Base-by-base conservation (phyloP, 352 stramenopile species). In the Blastocystis sp. region DNA sequence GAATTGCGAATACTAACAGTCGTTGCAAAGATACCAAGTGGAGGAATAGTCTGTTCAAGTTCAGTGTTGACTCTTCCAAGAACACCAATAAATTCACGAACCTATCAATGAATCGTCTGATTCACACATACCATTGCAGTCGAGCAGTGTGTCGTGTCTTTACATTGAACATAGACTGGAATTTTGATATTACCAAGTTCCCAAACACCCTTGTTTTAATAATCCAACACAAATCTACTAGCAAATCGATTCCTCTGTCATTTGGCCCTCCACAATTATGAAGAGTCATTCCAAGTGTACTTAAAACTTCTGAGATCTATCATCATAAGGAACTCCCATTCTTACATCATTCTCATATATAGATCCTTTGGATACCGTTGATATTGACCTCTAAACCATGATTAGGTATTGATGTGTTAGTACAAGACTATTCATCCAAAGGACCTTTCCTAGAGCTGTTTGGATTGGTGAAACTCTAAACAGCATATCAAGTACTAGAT, bases 81-180 rank as follows among this genome's bases (percentile, higher is more conserved):
- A 19, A 76, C 64, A 24, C 64, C 64, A 15, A 44, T 48, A 27
- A 76, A 76, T 51, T 76, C 64, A 51, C 64, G 64, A 37, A 76
- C 22, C 64, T 76, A 76, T 0, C 24, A 11, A 44, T 15, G 6
- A 6, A 0, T 0, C 11, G 7, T 44, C 33, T 27, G 11, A 15
- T 15, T 27, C 24, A 48, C 40, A 48, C 2, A 9, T 54, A 76
- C 64, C 30, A 76, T 54, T 48, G 24, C 30, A 27, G 64, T 37
- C 6, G 35, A 56, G 5, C 30, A 76, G 11, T 48, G 35, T n/a
- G 24, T 53, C 17, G 64, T 76, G 22, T 76, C 42, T 51, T 76
- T 76, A 44, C 64, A 76, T 44, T 76, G 64, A 37, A 76, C 64
- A n/a, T 56, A 30, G 6, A 76, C 27, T 51, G 64, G 64, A 54